Evolutionary conservation across 2,329 filamentous ascomycete genomes (phyloP), one percentile per base, ranked within the genome.

Genomic region (Plenodomus tracheiphilus): DNA sequence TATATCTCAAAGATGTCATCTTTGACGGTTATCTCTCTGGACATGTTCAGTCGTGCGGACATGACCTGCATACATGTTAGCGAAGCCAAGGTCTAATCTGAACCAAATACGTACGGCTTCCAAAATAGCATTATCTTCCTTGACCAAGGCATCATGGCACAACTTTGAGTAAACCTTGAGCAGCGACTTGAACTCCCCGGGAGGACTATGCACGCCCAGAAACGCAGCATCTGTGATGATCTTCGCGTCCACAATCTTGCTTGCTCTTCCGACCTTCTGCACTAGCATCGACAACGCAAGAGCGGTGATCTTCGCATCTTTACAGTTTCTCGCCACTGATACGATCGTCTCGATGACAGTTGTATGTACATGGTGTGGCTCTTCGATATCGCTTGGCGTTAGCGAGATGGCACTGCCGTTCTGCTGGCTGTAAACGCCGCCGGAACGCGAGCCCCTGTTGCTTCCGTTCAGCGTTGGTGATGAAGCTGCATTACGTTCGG

Each of bases 261-360:
- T 94, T 46, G 97, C 85, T 72, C 94, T 93, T 52, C 88, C 86
- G 49, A 97, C 83, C 72, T 99, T 97, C 67, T 99, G 94, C n/a
- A 96, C 76, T 19, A 99, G 83, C 86, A 99, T 97, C 1, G 91
- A 95, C 62, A 97, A 88, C 2, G 92, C 93, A 43, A 99, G 78
- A 4, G 92, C 92, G 6, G 88, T 94, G 45, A 99, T 96, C 74
- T 97, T 96, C 51, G 91, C 86, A 64, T 99, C 92, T 40, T 87
- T 83, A 67, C 87, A 91, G 48, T 84, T 86, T 18, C 82, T 84
- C 1, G 94, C 91, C 68, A 99, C 90, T n/a, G 86, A 86, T 48
- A 95, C 93, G 53, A 99, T 93, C 0, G 93, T 91, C 66, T 95
- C 87, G n/a, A 97, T 85, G n/a, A 97, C 88, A 54, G 93, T 95